Percentiles rank a stretch among this genome's conserved stretches.
Conservation (phyloP, 257 asterid species). For the Lycium ferocissimum region DNA sequence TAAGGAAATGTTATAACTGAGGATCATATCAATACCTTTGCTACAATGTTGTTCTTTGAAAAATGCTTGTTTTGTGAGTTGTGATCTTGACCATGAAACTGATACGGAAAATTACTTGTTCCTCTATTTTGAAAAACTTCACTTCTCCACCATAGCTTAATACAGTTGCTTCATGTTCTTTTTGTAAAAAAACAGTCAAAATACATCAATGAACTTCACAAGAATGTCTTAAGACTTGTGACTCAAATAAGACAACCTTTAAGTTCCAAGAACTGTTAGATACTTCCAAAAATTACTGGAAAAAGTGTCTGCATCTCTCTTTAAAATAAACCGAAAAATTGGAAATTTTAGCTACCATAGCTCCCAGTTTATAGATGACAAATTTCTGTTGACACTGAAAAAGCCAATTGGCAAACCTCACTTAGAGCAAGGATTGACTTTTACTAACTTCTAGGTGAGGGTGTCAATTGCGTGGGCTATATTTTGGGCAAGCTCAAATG, state of each 20-base stretch:
- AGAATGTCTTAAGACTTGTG: slow-evolving; percentile 30
- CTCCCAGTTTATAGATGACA: slow-evolving; percentile 86
- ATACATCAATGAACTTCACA: not conserved
- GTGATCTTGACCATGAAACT: slow-evolving; percentile 30
- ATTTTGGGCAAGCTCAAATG: too few species aligned
- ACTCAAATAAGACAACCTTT: slow-evolving; percentile 34
- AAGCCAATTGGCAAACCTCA: not conserved
- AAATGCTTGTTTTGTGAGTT: slow-evolving; percentile 20
- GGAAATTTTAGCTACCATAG: slow-evolving; percentile 93
- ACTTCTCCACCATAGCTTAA: slow-evolving; percentile 77
- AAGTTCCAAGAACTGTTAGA: slow-evolving; percentile 29
- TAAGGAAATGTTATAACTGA: not conserved
- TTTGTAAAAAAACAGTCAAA: slow-evolving; percentile 22
- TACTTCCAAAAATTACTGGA: slow-evolving; percentile 76
- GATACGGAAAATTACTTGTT: slow-evolving; percentile 48
- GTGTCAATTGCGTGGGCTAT: too few species aligned
- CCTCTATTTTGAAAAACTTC: slow-evolving; percentile 77
- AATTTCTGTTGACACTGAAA: slow-evolving; percentile 51
- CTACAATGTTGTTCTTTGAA: slow-evolving; percentile 20
- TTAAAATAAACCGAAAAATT: slow-evolving; percentile 72
- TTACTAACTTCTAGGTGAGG: not conserved
- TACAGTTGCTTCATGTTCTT: slow-evolving; percentile 86
- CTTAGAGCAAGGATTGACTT: not conserved
- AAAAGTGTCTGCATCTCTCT: slow-evolving; percentile 88
- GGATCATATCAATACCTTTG: slow-evolving; percentile 37